A percentile compares a stretch with the other conserved stretches of the same genome.
phyloP scores from a whole-genome alignment of 148 eudicot genomes.

The Arbutus unedo region DNA sequence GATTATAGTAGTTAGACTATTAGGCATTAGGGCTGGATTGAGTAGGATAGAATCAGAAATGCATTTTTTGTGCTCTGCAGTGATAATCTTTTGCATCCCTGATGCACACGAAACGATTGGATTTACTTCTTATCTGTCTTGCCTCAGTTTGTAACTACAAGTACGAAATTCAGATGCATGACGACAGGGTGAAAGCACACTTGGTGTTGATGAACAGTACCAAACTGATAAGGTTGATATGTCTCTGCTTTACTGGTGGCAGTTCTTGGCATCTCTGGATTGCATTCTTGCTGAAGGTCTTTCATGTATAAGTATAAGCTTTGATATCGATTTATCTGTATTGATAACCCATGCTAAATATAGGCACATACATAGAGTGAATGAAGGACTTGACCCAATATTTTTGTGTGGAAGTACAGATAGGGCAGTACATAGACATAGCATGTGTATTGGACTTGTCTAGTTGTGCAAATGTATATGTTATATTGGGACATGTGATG shows the following conservation, averaged over 20 bases:
- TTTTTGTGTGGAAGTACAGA: neutral
- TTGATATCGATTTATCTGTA: neutral
- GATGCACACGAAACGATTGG: neutral
- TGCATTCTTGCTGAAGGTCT: neutral
- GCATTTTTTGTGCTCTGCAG: neutral
- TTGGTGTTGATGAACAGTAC: neutral
- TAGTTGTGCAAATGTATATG: neutral
- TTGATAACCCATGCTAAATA: neutral
- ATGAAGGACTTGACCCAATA: neutral
- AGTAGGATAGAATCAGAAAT: neutral
- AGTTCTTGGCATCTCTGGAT: no score
- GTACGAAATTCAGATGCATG: neutral
- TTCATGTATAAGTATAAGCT: neutral
- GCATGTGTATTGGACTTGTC: neutral
- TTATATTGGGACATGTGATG: neutral
- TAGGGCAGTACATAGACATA: neutral
- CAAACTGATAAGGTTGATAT: no score
- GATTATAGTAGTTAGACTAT: no score
- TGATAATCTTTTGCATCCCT: neutral
- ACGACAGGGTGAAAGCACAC: neutral
- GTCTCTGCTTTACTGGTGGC: no score
- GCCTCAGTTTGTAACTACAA: neutral
- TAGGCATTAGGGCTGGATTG: neutral
- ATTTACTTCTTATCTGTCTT: neutral
- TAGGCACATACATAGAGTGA: slow-evolving; percentile 4